phyloP scores from a whole-genome alignment of 305 asterid genomes.

The Fraxinus baroniana region DNA sequence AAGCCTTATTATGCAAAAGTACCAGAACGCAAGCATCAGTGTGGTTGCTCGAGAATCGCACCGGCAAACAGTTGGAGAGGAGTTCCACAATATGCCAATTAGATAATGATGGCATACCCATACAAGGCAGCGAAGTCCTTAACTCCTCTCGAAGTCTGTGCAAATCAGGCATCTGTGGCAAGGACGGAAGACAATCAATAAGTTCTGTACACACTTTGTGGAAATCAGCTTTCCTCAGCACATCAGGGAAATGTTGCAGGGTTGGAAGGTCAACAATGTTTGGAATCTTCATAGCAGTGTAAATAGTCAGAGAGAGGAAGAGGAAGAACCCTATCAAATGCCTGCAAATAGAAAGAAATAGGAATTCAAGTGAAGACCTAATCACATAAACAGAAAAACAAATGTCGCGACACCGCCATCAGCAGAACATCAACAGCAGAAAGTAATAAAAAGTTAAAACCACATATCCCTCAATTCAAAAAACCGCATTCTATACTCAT shows the following conservation, averaged over 20 bases:
- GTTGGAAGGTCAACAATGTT: conserved; percentile 62
- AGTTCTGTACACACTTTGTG: conserved; percentile 65
- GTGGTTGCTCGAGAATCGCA: conserved; percentile 65
- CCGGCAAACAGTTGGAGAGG: conserved; percentile 81
- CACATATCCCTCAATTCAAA: too few relatives aligned
- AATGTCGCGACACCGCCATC: conserved; percentile 12
- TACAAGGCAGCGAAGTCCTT: conserved; percentile 48
- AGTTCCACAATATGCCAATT: conserved; percentile 78
- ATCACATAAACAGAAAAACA: background rate
- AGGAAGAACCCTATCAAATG: conserved; percentile 98
- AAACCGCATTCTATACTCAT: background rate
- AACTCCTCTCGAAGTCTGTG: conserved; percentile 60
- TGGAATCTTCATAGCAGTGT: conserved; percentile 81
- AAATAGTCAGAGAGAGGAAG: conserved; percentile 83
- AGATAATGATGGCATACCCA: conserved; percentile 59
- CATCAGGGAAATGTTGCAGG: conserved; percentile 61
- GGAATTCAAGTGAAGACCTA: background rate
- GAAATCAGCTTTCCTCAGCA: conserved; percentile 71
- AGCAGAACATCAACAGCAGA: background rate
- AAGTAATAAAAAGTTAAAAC: background rate
- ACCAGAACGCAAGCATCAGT: conserved; percentile 72
- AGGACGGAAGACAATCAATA: conserved; percentile 69
- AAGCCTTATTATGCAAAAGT: conserved; percentile 20
- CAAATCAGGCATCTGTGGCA: conserved; percentile 76
- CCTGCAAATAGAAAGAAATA: conserved; percentile 45